Percentiles rank a stretch among this genome's conserved stretches.
These are phyloP conservation scores for Nidularia sp. DNA, from an alignment of 768 basidiomycete species.

Conservation along the genomic window DNA sequence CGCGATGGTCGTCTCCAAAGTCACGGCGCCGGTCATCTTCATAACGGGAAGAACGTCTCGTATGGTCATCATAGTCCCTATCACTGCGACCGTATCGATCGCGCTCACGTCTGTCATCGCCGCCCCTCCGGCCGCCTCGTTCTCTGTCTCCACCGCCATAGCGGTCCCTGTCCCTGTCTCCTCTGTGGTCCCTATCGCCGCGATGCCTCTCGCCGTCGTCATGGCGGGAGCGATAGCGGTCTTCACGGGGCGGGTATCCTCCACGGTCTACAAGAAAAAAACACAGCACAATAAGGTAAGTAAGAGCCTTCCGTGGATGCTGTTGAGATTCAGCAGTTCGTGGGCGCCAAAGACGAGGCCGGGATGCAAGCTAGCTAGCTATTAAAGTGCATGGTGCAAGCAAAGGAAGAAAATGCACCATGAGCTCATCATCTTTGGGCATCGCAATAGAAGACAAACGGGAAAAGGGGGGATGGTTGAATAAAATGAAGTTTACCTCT, in stretches of 20 bases:
- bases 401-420: conserved; percentile 50
- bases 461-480: conserved; percentile 11
- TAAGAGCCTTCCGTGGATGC: conserved; percentile 38
- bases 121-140: conserved; percentile 27
- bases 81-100: conserved; percentile 39
- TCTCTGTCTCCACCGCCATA: conserved; percentile 28
- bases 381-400: conserved; percentile 54
- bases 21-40: conserved; percentile 52
- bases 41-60: conserved; percentile 33
- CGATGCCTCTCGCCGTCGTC: conserved; percentile 50
- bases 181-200: conserved; percentile 48
- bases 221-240: conserved; percentile 64
- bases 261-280: conserved; percentile 45
- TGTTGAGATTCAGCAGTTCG: background rate
- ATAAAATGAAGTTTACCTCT: conserved; percentile 19
- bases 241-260: conserved; percentile 48
- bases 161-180: conserved; percentile 38
- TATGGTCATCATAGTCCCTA: conserved; percentile 43
- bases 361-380: conserved; percentile 61
- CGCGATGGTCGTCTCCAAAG: conserved; percentile 35
- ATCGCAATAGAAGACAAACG: conserved; percentile 28
- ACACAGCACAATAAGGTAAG: conserved; percentile 40
- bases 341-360: background rate
- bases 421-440: conserved; percentile 52
- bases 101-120: conserved; percentile 50